Conservation (phyloP, 2,329 filamentous ascomycete species). For the Aspergillus calidoustus region DNA sequence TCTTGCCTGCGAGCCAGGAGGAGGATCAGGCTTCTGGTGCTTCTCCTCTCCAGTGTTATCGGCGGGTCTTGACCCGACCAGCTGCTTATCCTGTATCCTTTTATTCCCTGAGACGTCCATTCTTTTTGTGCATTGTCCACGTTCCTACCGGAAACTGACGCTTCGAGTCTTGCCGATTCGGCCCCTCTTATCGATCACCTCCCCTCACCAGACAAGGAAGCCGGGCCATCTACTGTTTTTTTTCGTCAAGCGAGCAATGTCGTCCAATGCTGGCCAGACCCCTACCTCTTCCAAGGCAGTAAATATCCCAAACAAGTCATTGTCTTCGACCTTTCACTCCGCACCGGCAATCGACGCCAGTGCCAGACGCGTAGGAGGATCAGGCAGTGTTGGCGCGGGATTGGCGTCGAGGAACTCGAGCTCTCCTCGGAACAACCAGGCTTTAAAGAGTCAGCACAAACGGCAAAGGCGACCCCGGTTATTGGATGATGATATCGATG, state of each 20-base stretch:
- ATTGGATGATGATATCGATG: conserved; percentile 83
- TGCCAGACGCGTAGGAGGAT: conserved; percentile 44
- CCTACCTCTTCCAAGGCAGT: conserved; percentile 45
- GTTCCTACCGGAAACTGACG: neutral
- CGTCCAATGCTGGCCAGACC: conserved; percentile 44
- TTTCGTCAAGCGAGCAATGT: conserved; percentile 39
- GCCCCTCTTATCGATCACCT: conserved; percentile 30
- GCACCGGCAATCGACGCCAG: conserved; percentile 38
- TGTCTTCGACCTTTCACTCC: conserved; percentile 39
- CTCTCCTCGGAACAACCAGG: conserved; percentile 71
- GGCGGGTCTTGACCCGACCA: conserved; percentile 19
- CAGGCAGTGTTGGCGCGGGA: conserved; percentile 47
- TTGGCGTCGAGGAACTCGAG: conserved; percentile 42
- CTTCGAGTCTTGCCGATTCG: neutral
- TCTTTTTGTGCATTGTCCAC: neutral
- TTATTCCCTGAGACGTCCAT: conserved; percentile 8
- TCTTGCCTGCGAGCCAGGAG: conserved; percentile 18
- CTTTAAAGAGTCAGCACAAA: conserved; percentile 79
- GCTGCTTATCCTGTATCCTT: conserved; percentile 9
- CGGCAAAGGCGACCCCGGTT: conserved; percentile 74
- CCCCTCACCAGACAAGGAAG: conserved; percentile 4
- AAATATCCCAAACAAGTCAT: conserved; percentile 40
- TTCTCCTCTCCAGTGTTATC: conserved; percentile 25
- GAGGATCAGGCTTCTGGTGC: conserved; percentile 26
- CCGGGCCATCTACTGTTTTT: neutral